A percentile compares a stretch with the other conserved stretches of the same genome.
Conservation (phyloP, 768 basidiomycete species). For the Amanita thiersii region DNA sequence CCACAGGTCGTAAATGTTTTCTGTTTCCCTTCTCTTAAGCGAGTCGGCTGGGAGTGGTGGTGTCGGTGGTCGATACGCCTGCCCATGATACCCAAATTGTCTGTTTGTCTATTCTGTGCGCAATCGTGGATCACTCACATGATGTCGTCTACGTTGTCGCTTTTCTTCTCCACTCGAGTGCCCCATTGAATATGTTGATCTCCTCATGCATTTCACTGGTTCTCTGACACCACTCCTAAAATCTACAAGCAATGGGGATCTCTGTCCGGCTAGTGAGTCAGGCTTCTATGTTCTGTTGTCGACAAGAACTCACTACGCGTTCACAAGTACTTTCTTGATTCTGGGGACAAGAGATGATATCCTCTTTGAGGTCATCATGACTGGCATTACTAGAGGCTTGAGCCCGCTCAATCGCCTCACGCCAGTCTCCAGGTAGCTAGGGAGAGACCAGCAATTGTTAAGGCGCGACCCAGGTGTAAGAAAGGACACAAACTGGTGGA, state of each 20-base stretch:
- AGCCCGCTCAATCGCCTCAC: slow-evolving; percentile 18
- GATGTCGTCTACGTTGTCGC: slow-evolving; percentile 1
- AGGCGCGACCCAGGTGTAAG: background rate
- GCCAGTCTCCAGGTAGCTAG: slow-evolving; percentile 25
- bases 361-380: too few relatives aligned
- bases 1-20: too few relatives aligned
- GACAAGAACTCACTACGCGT: too few relatives aligned
- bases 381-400: slow-evolving; percentile 10
- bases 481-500: slow-evolving; percentile 4
- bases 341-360: too few relatives aligned
- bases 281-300: too few relatives aligned
- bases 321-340: too few relatives aligned
- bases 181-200: slow-evolving; percentile 1
- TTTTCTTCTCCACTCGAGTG: slow-evolving; percentile 2
- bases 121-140: background rate
- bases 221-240: background rate
- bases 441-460: background rate
- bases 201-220: background rate
- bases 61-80: slow-evolving; percentile 7
- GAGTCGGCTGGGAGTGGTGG: slow-evolving; percentile 3
- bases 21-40: background rate
- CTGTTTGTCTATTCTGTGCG: too few relatives aligned
- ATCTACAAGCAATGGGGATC: too few relatives aligned
- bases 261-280: too few relatives aligned
- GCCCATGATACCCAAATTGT: background rate